phyloP scores from a whole-genome alignment of 2,329 filamentous ascomycete genomes.

The Trichoderma endophyticum region DNA sequence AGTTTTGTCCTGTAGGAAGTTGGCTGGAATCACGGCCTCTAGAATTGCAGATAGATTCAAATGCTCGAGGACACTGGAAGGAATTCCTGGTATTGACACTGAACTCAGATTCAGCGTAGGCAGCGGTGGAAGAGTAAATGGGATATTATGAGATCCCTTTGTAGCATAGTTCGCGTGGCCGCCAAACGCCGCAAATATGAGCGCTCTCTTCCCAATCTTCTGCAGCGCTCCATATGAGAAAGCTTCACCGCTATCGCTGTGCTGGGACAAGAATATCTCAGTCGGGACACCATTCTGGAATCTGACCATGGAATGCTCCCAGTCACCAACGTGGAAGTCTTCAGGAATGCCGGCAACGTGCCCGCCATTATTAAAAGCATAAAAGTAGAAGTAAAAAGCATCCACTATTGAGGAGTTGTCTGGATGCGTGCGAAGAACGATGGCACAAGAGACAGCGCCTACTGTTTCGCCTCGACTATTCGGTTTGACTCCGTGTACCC shows the following conservation, averaged over 20 bases:
- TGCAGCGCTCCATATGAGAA: not conserved
- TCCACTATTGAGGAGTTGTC: not conserved
- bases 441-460: not conserved
- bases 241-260: not conserved
- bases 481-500: not conserved
- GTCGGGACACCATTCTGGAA: not conserved
- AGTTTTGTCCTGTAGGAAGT: not conserved
- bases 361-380: not conserved
- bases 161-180: not conserved
- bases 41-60: not conserved
- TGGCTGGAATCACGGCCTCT: not conserved
- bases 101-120: not conserved
- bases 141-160: not conserved
- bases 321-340: slow-evolving; percentile 3
- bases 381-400: slow-evolving; percentile 3
- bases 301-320: not conserved
- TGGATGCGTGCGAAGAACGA: not conserved
- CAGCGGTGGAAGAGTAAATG: not conserved
- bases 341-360: not conserved
- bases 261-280: not conserved
- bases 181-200: not conserved
- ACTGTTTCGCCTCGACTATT: not conserved
- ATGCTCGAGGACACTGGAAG: not conserved
- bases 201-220: not conserved
- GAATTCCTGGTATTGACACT: not conserved